phyloP scores from a whole-genome alignment of 495 filamentous ascomycete species.

The Margaritispora aquatica region DNA sequence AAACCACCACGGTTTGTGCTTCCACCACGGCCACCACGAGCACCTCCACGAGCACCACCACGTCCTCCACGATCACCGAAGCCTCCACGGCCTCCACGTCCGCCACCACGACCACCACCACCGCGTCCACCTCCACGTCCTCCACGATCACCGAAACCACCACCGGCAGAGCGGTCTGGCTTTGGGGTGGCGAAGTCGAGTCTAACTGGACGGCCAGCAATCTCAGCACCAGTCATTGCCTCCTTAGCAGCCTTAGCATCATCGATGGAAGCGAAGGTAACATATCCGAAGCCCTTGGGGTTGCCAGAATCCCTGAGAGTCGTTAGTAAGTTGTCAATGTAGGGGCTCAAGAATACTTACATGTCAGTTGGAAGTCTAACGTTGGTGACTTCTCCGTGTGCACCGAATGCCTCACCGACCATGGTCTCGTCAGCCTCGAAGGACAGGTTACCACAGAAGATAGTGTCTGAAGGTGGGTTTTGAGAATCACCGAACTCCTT shows the following conservation, averaged over 20 bases:
- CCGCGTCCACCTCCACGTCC: constrained; percentile 44
- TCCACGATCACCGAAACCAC: constrained; percentile 43
- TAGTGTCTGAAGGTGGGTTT: constrained; percentile 73
- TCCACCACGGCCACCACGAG: constrained; percentile 42
- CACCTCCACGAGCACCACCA: constrained; percentile 34
- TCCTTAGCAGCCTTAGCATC: constrained; percentile 76
- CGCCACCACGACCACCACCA: constrained; percentile 48
- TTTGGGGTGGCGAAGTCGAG: constrained; percentile 85
- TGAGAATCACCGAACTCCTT: constrained; percentile 68
- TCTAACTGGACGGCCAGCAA: constrained; percentile 75
- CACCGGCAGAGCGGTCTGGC: constrained; percentile 46
- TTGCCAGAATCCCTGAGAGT: constrained; percentile 65
- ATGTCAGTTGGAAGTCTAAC: constrained; percentile 86
- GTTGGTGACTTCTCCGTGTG: constrained; percentile 62
- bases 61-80: constrained; percentile 50
- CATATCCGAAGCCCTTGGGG: constrained; percentile 93
- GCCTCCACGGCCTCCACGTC: constrained; percentile 60
- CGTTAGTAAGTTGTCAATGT: constrained; percentile 28
- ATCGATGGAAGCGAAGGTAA: constrained; percentile 76
- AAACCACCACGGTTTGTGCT: constrained; percentile 68
- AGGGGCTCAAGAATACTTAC: constrained; percentile 33
- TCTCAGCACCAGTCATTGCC: constrained; percentile 65
- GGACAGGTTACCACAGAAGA: constrained; percentile 89
- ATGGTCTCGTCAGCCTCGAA: constrained; percentile 77
- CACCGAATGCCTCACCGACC: constrained; percentile 68